Evolutionary conservation across 2,329 filamentous ascomycete species (phyloP).

Genomic region (Paecilomyces niveus): DNA sequence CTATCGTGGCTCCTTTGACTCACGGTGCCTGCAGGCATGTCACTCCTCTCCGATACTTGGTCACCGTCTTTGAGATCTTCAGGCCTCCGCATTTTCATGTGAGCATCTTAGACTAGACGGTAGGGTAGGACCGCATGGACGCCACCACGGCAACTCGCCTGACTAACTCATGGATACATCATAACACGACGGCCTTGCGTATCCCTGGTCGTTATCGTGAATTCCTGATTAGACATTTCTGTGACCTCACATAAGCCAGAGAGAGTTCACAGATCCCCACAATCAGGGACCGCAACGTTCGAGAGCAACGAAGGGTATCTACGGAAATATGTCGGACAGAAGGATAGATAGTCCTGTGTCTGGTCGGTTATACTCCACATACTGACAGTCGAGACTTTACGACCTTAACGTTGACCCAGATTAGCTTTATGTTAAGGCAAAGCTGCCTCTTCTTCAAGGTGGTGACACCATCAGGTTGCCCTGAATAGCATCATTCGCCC

Average conservation of each 20-base stretch:
- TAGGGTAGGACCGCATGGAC: neutral
- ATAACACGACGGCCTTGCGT: neutral
- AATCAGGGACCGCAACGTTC: neutral
- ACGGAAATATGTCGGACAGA: neutral
- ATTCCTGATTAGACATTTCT: constrained; percentile 1
- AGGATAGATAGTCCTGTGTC: neutral
- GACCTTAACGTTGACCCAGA: neutral
- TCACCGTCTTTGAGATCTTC: neutral
- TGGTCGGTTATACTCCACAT: neutral
- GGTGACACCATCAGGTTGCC: neutral
- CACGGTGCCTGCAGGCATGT: neutral
- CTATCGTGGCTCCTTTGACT: neutral
- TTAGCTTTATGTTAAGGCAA: neutral
- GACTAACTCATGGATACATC: neutral
- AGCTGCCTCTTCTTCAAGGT: neutral
- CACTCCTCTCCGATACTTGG: neutral
- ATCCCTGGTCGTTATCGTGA: neutral
- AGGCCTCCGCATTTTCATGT: neutral
- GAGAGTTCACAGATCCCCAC: neutral
- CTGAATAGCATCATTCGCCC: neutral
- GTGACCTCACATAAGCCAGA: constrained; percentile 1
- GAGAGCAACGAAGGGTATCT: neutral
- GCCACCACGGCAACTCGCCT: neutral
- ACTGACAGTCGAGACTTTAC: neutral
- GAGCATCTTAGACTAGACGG: neutral